Percentiles rank a stretch among this genome's conserved stretches.
phyloP scores from a whole-genome alignment of 2,329 filamentous ascomycete genomes.

The Trichoderma simmonsii region DNA sequence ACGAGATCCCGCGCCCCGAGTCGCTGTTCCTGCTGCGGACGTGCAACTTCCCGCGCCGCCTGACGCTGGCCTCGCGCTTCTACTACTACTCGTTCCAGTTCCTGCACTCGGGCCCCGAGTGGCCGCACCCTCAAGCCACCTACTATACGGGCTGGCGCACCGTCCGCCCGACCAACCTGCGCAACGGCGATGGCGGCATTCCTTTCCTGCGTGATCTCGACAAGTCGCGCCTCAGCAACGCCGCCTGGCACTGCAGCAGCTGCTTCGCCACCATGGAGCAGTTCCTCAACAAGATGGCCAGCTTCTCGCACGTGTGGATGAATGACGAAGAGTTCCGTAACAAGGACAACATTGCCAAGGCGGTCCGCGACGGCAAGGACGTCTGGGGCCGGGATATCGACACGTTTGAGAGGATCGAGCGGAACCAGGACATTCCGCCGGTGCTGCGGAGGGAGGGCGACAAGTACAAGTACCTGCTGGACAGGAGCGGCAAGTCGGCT shows the following conservation, averaged over 20 bases:
- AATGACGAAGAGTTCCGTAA: conserved; percentile 50
- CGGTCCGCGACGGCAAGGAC: conserved; percentile 51
- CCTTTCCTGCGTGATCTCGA: conserved; percentile 40
- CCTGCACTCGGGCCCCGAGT: conserved; percentile 39
- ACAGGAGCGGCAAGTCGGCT: conserved; percentile 44
- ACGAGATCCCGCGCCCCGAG: conserved; percentile 56
- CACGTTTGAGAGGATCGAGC: conserved; percentile 46
- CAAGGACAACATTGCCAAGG: conserved; percentile 45
- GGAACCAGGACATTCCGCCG: conserved; percentile 52
- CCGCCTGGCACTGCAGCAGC: conserved; percentile 60
- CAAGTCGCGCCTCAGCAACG: conserved; percentile 45
- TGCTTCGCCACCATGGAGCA: conserved; percentile 57
- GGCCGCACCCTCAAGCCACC: conserved; percentile 60
- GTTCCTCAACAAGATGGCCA: conserved; percentile 53
- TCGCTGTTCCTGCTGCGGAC: conserved; percentile 47
- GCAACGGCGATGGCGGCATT: conserved; percentile 44
- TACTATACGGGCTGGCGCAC: conserved; percentile 46
- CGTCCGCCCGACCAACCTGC: conserved; percentile 52
- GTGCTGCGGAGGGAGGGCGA: conserved; percentile 41
- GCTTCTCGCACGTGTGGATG: conserved; percentile 54
- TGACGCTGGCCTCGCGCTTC: conserved; percentile 50
- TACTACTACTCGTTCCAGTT: conserved; percentile 60
- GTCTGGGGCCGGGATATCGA: conserved; percentile 51
- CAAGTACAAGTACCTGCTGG: conserved; percentile 44
- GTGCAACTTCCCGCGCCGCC: conserved; percentile 51